These are phyloP conservation scores for Spiraea crenata DNA, from an alignment of 331 rosid genomes.

Conservation along the genomic window DNA sequence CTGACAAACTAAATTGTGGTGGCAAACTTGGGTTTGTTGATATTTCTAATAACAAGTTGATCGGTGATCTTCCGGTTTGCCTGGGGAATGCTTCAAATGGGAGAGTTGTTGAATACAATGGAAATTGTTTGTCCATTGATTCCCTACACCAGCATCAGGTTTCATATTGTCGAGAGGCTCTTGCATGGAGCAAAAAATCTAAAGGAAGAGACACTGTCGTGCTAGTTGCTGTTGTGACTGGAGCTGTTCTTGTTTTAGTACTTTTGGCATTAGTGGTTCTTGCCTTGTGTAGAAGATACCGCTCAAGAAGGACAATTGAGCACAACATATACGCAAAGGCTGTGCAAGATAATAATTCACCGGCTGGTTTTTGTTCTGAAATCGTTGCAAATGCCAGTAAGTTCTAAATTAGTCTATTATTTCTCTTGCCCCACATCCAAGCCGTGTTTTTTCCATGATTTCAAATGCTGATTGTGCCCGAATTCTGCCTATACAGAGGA, in stretches of 20 bases:
- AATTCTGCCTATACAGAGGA: not conserved
- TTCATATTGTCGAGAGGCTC: slow-evolving; percentile 55
- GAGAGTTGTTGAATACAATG: slow-evolving; percentile 53
- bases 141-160: slow-evolving; percentile 52
- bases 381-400: slow-evolving; percentile 74
- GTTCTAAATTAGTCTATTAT: slow-evolving; percentile 24
- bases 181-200: slow-evolving; percentile 28
- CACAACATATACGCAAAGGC: slow-evolving; percentile 44
- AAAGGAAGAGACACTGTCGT: slow-evolving; percentile 38
- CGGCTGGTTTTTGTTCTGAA: slow-evolving; percentile 63
- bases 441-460: not conserved
- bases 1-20: slow-evolving; percentile 54
- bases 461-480: not conserved
- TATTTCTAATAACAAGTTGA: slow-evolving; percentile 68
- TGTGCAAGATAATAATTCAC: slow-evolving; percentile 49
- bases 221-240: slow-evolving; percentile 37
- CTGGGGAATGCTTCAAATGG: slow-evolving; percentile 47
- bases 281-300: slow-evolving; percentile 37
- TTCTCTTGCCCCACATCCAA: slow-evolving; percentile 2
- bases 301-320: slow-evolving; percentile 31
- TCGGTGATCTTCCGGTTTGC: slow-evolving; percentile 73
- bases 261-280: slow-evolving; percentile 46
- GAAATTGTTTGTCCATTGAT: slow-evolving; percentile 59
- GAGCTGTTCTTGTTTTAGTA: slow-evolving; percentile 43
- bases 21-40: slow-evolving; percentile 74